Evolutionary conservation across 495 filamentous ascomycete species (phyloP).

Genomic region (Talaromyces liani): DNA sequence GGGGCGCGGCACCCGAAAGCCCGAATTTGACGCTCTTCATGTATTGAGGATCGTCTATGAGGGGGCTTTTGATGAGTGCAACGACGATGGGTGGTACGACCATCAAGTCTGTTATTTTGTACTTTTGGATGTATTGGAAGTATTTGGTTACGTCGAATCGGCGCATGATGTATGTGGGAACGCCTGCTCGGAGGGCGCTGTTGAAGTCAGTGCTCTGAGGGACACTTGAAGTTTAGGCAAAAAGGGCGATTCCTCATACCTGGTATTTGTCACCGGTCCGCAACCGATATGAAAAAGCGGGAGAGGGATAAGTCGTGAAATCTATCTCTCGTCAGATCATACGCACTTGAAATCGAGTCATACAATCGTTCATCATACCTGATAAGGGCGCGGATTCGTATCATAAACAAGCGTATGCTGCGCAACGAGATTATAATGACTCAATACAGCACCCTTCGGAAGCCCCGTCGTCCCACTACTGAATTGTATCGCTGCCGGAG

Average conservation of each 20-base stretch:
- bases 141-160: conserved; percentile 37
- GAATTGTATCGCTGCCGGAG: conserved; percentile 46
- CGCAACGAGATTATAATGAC: conserved; percentile 35
- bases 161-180: conserved; percentile 40
- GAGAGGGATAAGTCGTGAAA: background rate
- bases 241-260: background rate
- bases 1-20: conserved; percentile 21
- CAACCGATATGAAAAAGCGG: background rate
- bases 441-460: conserved; percentile 40
- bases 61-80: conserved; percentile 35
- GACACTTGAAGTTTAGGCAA: conserved; percentile 14
- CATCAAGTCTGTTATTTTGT: conserved; percentile 35
- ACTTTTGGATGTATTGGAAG: conserved; percentile 29
- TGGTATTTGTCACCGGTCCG: background rate
- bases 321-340: background rate
- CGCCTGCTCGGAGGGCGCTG: conserved; percentile 33
- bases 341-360: background rate
- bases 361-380: background rate
- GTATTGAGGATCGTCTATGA: conserved; percentile 30
- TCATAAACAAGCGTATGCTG: conserved; percentile 19
- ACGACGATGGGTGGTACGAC: conserved; percentile 43
- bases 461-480: conserved; percentile 46
- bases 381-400: conserved; percentile 9
- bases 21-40: conserved; percentile 22
- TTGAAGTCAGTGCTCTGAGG: conserved; percentile 30